Percentiles rank a stretch among this genome's conserved stretches.
Conservation (phyloP, 129 eudicot species). For the Saussurea involucrata region DNA sequence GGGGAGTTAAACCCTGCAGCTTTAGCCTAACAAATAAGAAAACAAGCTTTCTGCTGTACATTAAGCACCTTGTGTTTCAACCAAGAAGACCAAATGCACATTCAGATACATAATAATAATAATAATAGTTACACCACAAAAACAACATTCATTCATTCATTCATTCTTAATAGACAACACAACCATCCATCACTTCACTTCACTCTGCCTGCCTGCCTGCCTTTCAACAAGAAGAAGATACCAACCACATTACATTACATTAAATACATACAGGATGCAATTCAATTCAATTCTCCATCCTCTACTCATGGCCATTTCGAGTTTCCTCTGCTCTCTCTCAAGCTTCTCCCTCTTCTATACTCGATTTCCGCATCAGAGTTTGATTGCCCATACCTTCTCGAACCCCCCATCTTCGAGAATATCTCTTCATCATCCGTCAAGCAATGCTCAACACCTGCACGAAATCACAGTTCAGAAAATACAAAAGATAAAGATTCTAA, state of each 20-base stretch:
- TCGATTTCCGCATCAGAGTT: conserved; percentile 96
- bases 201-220: not conserved
- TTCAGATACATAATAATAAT: not conserved
- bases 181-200: conserved; percentile 18
- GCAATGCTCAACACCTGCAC: conserved; percentile 25
- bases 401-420: conserved; percentile 57
- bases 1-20: too few relatives aligned
- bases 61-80: not conserved
- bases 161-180: conserved; percentile 1
- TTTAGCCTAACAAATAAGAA: not conserved
- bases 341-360: conserved; percentile 88
- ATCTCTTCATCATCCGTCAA: conserved; percentile 72
- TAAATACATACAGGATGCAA: conserved; percentile 29
- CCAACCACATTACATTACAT: conserved; percentile 3
- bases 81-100: not conserved
- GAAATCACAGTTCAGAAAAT: conserved; percentile 22
- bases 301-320: conserved; percentile 28
- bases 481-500: not conserved
- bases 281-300: conserved; percentile 12
- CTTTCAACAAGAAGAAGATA: conserved; percentile 4
- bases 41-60: not conserved
- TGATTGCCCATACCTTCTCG: conserved; percentile 46
- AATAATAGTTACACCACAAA: not conserved
- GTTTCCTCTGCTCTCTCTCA: conserved; percentile 60
- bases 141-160: not conserved